Evolutionary conservation across 768 basidiomycete genomes (phyloP).

Genomic region (Peribolospora kevripleyi): DNA sequence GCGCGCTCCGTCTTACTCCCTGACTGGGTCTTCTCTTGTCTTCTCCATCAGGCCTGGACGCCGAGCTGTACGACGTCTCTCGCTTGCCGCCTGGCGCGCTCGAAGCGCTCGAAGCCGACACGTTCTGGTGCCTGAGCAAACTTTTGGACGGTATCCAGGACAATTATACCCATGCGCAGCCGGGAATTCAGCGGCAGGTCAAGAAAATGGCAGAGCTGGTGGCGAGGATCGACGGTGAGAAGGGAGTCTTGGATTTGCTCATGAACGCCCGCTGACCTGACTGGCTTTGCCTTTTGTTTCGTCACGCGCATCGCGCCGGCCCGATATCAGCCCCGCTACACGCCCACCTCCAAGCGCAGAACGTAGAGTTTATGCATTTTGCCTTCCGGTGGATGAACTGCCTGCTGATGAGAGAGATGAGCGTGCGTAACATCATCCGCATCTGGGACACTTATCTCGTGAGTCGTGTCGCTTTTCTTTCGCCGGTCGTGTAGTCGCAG

Average conservation of each 20-base stretch:
- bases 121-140: conserved; percentile 93
- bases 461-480: conserved; percentile 15
- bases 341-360: conserved; percentile 61
- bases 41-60: conserved; percentile 46
- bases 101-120: conserved; percentile 80
- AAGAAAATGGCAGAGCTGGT: conserved; percentile 85
- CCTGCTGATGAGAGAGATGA: conserved; percentile 89
- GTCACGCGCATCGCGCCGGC: neutral
- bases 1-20: neutral
- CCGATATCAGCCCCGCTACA: conserved; percentile 45
- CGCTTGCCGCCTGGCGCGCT: conserved; percentile 44
- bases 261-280: neutral
- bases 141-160: conserved; percentile 93
- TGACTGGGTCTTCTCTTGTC: neutral
- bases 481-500: neutral
- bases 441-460: conserved; percentile 99
- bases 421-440: conserved; percentile 80
- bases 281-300: neutral
- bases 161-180: conserved; percentile 90
- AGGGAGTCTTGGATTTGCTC: too few species aligned
- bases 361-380: conserved; percentile 98
- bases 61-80: conserved; percentile 63
- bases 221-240: conserved; percentile 55
- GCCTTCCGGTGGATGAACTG: conserved; percentile 99
- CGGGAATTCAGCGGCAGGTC: conserved; percentile 83